Base-by-base conservation (phyloP, 495 filamentous ascomycete genomes). In the Glonium stellatum region DNA sequence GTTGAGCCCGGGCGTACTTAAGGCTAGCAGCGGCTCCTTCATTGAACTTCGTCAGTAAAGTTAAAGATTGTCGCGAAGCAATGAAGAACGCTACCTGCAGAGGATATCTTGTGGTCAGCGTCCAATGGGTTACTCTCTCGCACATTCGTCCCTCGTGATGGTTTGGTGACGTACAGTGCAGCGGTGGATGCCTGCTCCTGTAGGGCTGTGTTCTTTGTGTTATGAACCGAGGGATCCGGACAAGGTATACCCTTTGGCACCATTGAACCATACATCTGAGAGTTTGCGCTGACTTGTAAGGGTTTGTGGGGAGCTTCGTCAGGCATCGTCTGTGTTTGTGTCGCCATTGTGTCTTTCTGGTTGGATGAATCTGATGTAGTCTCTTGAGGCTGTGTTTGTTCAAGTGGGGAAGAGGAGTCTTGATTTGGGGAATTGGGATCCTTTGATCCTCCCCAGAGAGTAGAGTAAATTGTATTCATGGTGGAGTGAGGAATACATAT, bases 1-100 rank as follows among this genome's bases (percentile, higher is more conserved):
- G 84, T 54, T 81, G 77, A 19, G 83, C 79, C 62, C 79, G 80
- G 59, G 87, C 84, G 72, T 89, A 84, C 72, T 83, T 86, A 65
- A 86, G 76, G 39, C 80, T 81, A 31, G 83, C 79, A 11, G 84
- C 80, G 15, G 81, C 81, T 57, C 81, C 80, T 82, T 51, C 46
- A 8, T 19, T 35, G 11, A 1, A 8, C 55, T 18, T 39, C 27
- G 23, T 54, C 19, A 57, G 49, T 49, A 54, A 41, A 34, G n/a
- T 31, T 11, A 46, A 13, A 21, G 19, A 23, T 18, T 1, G 19
- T 19, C 18, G 36, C 11, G 27, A 35, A 27, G 18, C 6, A 15
- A 44, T 54, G 11, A 0, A 13, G 12, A 37, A 23, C 54, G 77
- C 58, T 66, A 82, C 80, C 75, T 53, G 77, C 77, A 27, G 80